Base-by-base conservation (phyloP, 805 yeast genomes). In the Lipomyces chichibuensis region DNA sequence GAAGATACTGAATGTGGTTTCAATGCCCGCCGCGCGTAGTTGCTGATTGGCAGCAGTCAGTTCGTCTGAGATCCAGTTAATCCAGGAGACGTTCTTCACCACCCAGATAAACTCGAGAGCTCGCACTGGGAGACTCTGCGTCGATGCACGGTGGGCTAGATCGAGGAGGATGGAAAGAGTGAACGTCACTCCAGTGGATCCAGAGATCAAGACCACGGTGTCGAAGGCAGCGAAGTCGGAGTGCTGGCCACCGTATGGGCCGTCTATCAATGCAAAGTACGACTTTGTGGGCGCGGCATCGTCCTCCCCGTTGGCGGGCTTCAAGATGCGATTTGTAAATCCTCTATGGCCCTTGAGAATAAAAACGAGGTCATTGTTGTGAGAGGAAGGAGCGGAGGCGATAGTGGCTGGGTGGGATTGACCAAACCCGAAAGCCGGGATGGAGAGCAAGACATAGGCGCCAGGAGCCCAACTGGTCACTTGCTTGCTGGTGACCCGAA, bases 121-220 rank as follows among this genome's bases (percentile, higher is more conserved):
- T 5, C 62, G 25, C 17, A 59, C 62, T 13, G 62, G 20, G 6
- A 46, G 62, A 23, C 32, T 57, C 29, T 17, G 33, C 0, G 60
- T 49, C 29, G 63, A 23, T 3, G 62, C 25, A 5, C 62, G 62
- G 8, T 39, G 32, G 20, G 62, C 62, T 17, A 69, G 35, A 51
- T 64, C 71, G n/a, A 51, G 56, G 8, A 53, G 46, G 20, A 81
- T 77, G 1, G 85, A 85, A 62, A 83, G 75, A 2, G 78, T 74
- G 70, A 79, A 82, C 0, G 85, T 78, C 8, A 79, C 80, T 4
- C 86, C 86, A 1, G 84, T 77, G 1, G 85, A 86, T 6, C 81
- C 81, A 17, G 77, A 77, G 20, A 83, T 66, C 54, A 84, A 79
- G 1, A 80, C 63, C 11, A 74, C 75, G 13, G 80, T 68, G 62